These are phyloP conservation scores for Ophiostoma sp. DNA, from an alignment of 2,329 filamentous ascomycete species.

Conservation along the genomic window DNA sequence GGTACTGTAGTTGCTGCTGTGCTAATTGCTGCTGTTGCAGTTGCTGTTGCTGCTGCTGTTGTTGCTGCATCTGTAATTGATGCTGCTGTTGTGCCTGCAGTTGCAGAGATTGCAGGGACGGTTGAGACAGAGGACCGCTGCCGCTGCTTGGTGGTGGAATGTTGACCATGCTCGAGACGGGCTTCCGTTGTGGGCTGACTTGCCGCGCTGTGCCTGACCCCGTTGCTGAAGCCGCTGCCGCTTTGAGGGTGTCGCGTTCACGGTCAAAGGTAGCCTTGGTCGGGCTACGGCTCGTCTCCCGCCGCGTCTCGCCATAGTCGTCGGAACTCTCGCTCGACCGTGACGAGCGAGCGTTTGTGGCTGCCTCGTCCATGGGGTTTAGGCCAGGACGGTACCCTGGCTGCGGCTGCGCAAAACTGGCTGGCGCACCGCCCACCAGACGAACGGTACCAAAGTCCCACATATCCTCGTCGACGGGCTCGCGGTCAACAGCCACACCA, in stretches of 20 bases:
- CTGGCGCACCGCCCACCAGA: constrained; percentile 64
- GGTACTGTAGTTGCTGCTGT: constrained; percentile 30
- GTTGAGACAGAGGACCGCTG: constrained; percentile 35
- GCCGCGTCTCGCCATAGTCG: constrained; percentile 54
- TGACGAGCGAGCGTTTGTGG: constrained; percentile 71
- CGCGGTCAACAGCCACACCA: constrained; percentile 47
- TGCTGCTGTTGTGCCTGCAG: constrained; percentile 22
- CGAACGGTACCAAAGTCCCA: constrained; percentile 99
- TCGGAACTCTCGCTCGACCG: constrained; percentile 50
- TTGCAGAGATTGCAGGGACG: constrained; percentile 51
- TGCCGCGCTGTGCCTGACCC: constrained; percentile 51
- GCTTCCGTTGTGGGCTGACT: constrained; percentile 61
- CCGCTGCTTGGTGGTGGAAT: constrained; percentile 24
- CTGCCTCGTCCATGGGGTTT: constrained; percentile 75
- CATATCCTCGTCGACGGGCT: constrained; percentile 72
- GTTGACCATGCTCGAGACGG: constrained; percentile 40
- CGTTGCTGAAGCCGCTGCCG: constrained; percentile 37
- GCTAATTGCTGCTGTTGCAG: not conserved
- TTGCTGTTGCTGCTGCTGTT: constrained; percentile 6
- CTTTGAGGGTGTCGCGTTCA: constrained; percentile 57
- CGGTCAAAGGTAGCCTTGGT: constrained; percentile 49
- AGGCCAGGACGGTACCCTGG: constrained; percentile 54
- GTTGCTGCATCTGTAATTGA: constrained; percentile 19
- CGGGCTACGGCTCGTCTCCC: constrained; percentile 55
- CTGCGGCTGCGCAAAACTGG: not conserved